Evolutionary conservation across 495 filamentous ascomycete genomes (phyloP).

Genomic region (Penicillium macrosclerotiorum): DNA sequence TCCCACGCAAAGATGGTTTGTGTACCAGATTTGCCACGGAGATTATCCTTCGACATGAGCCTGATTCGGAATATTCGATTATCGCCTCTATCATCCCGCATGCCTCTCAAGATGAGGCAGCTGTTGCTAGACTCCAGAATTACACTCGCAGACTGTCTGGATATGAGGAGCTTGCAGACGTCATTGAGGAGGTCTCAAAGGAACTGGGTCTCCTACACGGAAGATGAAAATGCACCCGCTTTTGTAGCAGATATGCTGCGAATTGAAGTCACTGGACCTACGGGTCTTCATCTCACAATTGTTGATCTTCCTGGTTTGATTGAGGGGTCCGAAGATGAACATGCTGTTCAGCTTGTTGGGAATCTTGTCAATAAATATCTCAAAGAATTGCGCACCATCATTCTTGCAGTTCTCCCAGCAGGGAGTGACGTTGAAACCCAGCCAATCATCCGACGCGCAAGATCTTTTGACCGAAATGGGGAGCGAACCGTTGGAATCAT

Average conservation of each 20-base stretch:
- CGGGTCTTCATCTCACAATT: constrained; percentile 50
- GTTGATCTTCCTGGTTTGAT: constrained; percentile 55
- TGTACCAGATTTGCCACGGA: constrained; percentile 39
- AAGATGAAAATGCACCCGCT: constrained; percentile 19
- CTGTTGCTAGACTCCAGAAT: too few species aligned
- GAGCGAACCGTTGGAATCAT: constrained; percentile 55
- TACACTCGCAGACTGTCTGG: too few species aligned
- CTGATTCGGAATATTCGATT: neutral
- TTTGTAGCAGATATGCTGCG: constrained; percentile 52
- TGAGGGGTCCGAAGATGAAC: constrained; percentile 25
- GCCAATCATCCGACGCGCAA: constrained; percentile 43
- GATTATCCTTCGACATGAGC: constrained; percentile 25
- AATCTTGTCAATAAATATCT: constrained; percentile 32
- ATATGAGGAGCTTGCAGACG: constrained; percentile 36
- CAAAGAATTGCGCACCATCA: constrained; percentile 31
- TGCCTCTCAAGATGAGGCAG: too few species aligned
- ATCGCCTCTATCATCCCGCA: constrained; percentile 15
- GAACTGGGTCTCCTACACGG: constrained; percentile 20
- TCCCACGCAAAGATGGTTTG: constrained; percentile 35
- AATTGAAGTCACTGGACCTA: constrained; percentile 49
- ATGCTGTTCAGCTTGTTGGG: constrained; percentile 27
- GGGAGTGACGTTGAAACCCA: constrained; percentile 52
- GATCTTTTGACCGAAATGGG: constrained; percentile 42
- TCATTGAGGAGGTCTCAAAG: constrained; percentile 44
- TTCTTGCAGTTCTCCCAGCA: constrained; percentile 43